Evolutionary conservation across 495 filamentous ascomycete species (phyloP), one percentile per base, ranked within the genome.

Genomic region (Xylaria sp.): DNA sequence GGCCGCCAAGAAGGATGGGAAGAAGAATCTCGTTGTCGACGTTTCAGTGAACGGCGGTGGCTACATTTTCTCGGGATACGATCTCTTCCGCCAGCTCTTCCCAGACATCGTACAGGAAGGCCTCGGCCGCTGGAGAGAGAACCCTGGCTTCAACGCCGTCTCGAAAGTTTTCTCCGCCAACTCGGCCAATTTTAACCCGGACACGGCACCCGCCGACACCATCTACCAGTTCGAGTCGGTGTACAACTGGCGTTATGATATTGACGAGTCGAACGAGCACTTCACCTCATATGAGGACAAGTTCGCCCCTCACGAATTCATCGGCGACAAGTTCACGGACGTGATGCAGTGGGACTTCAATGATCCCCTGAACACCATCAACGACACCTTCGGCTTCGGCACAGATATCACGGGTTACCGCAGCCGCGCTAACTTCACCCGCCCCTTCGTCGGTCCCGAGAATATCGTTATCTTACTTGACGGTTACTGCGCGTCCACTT

Each of bases 401-500:
- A 80, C 79, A 31, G 80, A 86, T 26, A 79, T 85, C 44, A 83
- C 82, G 9, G 83, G 82, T 14, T 85, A 84, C 67, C 73, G 81
- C 2, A 79, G 75, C 61, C 76, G 80, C 1, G 57, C 70, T 15
- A 84, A 83, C 59, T 80, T 83, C 64, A 78, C 80, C 0, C 83
- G 83, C 41, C 84, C 83, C 1, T 86, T 86, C 57, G 76, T 68
- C 8, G 74, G 77, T 0, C 77, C 77, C 44, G 82, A 85, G 58
- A 75, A 85, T 59, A 78, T 86, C 31, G 76, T 84, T 58, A 65
- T 88, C 70, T 75, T 86, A 53, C 85, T 85, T 37, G 89, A 92
- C 76, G 90, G 90, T 55, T 85, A 85, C 72, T 93, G 90, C 78
- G 87, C 85, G 35, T 90, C 88, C 4, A 90, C 89, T 2, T 93